Conservation (phyloP, 345 rosid species). For the Corymbia maculata region DNA sequence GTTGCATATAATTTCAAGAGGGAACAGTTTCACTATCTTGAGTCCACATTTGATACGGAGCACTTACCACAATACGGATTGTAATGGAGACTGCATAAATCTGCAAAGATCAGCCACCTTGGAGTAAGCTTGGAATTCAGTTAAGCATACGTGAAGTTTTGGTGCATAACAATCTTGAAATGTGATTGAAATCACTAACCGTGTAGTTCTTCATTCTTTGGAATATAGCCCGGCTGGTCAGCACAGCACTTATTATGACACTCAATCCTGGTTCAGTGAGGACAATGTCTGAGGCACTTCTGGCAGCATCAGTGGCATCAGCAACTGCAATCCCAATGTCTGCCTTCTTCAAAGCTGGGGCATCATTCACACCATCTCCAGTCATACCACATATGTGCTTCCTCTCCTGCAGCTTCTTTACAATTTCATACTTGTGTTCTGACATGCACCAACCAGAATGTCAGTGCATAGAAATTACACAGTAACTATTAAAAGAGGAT, state of each 20-base stretch:
- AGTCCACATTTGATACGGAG: background rate
- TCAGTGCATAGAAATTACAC: background rate
- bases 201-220: slow-evolving; percentile 99
- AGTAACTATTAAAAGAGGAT: background rate
- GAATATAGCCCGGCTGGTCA: slow-evolving; percentile 88
- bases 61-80: slow-evolving; percentile 83
- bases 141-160: background rate
- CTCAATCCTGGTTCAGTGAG: slow-evolving; percentile 95
- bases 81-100: slow-evolving; percentile 94
- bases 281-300: slow-evolving; percentile 90
- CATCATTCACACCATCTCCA: slow-evolving; percentile 95
- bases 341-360: slow-evolving; percentile 90
- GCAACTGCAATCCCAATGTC: slow-evolving; percentile 97
- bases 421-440: slow-evolving; percentile 94
- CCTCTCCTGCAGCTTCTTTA: slow-evolving; percentile 71
- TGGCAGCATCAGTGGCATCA: slow-evolving; percentile 96
- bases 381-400: slow-evolving; percentile 96
- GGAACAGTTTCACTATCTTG: background rate
- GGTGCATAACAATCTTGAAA: background rate
- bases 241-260: slow-evolving; percentile 86
- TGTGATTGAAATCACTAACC: slow-evolving; percentile 18
- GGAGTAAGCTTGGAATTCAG: background rate
- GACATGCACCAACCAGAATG: background rate
- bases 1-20: background rate
- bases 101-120: slow-evolving; percentile 21